Conservation (phyloP, 148 eudicot genomes). For the Dianthus caryophyllus region DNA sequence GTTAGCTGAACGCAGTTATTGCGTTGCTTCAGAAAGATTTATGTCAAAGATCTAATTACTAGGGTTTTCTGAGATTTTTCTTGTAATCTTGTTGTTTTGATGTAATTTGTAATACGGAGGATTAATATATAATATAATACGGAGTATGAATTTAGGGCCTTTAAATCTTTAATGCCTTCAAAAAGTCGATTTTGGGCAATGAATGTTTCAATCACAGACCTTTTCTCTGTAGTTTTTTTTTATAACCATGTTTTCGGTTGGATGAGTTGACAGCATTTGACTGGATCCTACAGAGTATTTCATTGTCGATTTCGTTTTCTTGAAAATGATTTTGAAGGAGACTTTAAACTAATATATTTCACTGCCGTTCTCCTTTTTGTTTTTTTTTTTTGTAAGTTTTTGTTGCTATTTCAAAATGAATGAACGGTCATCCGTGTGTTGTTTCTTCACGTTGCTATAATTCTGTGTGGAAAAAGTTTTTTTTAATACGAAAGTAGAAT, state of each 20-base stretch:
- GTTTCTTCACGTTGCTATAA: neutral
- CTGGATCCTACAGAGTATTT: neutral
- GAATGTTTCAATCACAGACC: conserved; percentile 23
- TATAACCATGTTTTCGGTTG: conserved; percentile 4
- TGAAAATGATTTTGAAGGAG: neutral
- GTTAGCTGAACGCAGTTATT: conserved; percentile 5
- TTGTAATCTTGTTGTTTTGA: conserved; percentile 3
- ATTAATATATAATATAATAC: too few relatives aligned
- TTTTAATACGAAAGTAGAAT: neutral
- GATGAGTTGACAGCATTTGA: conserved; percentile 20
- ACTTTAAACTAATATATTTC: neutral
- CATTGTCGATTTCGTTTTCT: conserved; percentile 2
- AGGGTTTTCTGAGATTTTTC: conserved; percentile 2
- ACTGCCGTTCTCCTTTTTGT: neutral
- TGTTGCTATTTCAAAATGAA: neutral
- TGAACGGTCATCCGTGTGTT: neutral
- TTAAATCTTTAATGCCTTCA: neutral
- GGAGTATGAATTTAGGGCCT: too few relatives aligned
- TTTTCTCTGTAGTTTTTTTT: neutral
- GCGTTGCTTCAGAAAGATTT: neutral
- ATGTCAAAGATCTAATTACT: neutral
- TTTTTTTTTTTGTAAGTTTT: neutral
- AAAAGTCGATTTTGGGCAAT: conserved; percentile 14
- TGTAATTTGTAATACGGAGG: neutral
- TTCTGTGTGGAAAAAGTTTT: neutral